These are phyloP conservation scores for Nannochloris sp. DNA, from an alignment of 139 green algal species.

Conservation along the genomic window DNA sequence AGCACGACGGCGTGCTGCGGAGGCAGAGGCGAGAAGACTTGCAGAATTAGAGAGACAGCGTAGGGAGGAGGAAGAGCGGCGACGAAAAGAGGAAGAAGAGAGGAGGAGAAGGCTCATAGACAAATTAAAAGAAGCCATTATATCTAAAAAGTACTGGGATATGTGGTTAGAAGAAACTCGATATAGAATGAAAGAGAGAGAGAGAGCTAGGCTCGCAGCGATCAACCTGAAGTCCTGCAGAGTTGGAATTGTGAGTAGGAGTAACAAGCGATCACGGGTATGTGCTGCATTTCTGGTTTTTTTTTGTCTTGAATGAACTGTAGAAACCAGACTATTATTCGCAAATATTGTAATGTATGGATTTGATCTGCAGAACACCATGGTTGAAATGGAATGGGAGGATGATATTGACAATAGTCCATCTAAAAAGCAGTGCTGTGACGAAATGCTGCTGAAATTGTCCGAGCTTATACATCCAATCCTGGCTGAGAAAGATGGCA, in stretches of 20 bases:
- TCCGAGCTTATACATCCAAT: too few relatives aligned
- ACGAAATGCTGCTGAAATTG: too few relatives aligned
- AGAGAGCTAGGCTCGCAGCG: neutral
- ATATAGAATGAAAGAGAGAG: conserved; percentile 5
- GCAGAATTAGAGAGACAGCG: neutral
- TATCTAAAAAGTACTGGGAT: conserved; percentile 8
- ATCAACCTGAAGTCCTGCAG: conserved; percentile 16
- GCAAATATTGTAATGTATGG: too few relatives aligned
- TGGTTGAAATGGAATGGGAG: too few relatives aligned
- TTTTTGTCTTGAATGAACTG: neutral
- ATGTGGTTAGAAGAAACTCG: conserved; percentile 8
- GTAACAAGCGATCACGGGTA: neutral
- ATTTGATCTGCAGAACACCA: too few relatives aligned
- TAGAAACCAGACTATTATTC: too few relatives aligned
- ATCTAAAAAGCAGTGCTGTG: too few relatives aligned
- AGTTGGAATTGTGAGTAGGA: conserved; percentile 6
- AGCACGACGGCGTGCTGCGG: conserved; percentile 5
- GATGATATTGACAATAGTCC: too few relatives aligned
- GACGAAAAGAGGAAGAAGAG: conserved; percentile 10
- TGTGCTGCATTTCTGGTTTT: neutral
- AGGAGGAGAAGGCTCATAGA: conserved; percentile 10
- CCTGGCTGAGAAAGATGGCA: too few relatives aligned
- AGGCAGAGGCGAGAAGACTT: conserved; percentile 5
- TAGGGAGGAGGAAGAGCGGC: neutral
- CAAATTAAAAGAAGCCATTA: conserved; percentile 6